Evolutionary conservation across 2,329 filamentous ascomycete genomes (phyloP).

Genomic region (Colletotrichum cereale): DNA sequence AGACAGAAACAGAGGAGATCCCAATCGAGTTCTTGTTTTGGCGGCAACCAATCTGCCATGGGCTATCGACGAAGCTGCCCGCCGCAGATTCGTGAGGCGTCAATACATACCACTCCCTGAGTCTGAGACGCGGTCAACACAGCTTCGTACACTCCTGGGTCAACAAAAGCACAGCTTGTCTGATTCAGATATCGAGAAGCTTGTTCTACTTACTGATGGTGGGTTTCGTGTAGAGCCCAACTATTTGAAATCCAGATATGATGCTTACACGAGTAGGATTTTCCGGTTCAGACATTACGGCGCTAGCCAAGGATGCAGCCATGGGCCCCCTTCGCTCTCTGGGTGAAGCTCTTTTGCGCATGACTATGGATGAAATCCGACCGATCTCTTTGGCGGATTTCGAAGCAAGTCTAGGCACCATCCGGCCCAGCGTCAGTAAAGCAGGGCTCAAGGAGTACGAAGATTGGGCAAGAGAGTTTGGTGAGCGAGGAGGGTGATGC

Average conservation of each 20-base stretch:
- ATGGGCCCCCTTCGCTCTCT: conserved; percentile 95
- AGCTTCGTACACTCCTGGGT: conserved; percentile 82
- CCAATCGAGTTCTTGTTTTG: conserved; percentile 89
- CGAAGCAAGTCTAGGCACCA: conserved; percentile 82
- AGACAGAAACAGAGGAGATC: conserved; percentile 80
- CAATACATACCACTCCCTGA: conserved; percentile 98
- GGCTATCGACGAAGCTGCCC: conserved; percentile 96
- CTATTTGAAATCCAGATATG: background rate
- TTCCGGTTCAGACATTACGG: conserved; percentile 96
- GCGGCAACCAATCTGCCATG: conserved; percentile 97
- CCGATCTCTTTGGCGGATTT: conserved; percentile 89
- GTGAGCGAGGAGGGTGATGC: conserved; percentile 83
- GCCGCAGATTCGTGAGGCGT: conserved; percentile 88
- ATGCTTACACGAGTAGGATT: conserved; percentile 73
- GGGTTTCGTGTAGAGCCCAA: conserved; percentile 47
- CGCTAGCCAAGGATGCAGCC: conserved; percentile 95
- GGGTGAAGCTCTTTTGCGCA: conserved; percentile 89
- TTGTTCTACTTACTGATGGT: conserved; percentile 91
- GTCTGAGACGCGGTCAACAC: conserved; percentile 80
- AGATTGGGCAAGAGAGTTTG: conserved; percentile 93
- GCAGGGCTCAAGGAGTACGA: conserved; percentile 90
- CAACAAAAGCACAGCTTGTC: conserved; percentile 88
- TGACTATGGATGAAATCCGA: conserved; percentile 94
- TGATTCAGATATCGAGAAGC: conserved; percentile 75
- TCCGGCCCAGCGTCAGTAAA: conserved; percentile 90